A percentile compares a stretch with the other conserved stretches of the same genome.
phyloP scores from a whole-genome alignment of 257 asterid genomes.

The Solanum etuberosum region DNA sequence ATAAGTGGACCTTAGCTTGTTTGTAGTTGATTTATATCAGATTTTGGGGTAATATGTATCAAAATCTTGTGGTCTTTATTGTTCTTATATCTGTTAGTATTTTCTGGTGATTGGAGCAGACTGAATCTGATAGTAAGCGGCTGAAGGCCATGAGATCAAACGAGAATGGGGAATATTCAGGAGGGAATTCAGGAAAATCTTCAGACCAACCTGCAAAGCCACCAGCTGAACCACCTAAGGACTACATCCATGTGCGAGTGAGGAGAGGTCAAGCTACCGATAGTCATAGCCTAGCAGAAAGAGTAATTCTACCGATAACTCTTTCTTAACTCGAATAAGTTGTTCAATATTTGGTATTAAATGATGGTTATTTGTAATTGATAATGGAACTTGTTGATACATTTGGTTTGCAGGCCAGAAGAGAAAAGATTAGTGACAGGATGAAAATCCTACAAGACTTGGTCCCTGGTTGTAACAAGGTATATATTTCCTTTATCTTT shows the following conservation, averaged over 20 bases:
- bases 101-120: constrained; percentile 9
- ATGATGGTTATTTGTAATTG: background rate
- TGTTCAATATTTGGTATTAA: background rate
- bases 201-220: constrained; percentile 18
- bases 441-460: constrained; percentile 46
- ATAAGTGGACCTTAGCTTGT: background rate
- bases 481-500: background rate
- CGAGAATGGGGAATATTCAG: constrained; percentile 9
- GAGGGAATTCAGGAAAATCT: constrained; percentile 18
- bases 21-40: background rate
- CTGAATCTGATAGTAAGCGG: constrained; percentile 21
- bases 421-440: constrained; percentile 45
- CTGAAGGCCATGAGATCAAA: constrained; percentile 16
- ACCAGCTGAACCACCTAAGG: constrained; percentile 27
- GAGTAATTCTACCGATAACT: constrained; percentile 14
- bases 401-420: constrained; percentile 30
- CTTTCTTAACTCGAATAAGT: background rate
- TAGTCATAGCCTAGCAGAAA: constrained; percentile 44
- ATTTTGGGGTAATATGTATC: background rate
- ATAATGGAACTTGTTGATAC: background rate
- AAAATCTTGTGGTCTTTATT: background rate
- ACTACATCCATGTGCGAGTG: constrained; percentile 42
- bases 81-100: background rate
- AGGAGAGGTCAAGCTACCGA: constrained; percentile 53
- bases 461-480: constrained; percentile 52